Evolutionary conservation across 192 early-diverging fungal genomes (phyloP), one percentile per base, ranked within the genome.

Genomic region (Coemansia sp.): DNA sequence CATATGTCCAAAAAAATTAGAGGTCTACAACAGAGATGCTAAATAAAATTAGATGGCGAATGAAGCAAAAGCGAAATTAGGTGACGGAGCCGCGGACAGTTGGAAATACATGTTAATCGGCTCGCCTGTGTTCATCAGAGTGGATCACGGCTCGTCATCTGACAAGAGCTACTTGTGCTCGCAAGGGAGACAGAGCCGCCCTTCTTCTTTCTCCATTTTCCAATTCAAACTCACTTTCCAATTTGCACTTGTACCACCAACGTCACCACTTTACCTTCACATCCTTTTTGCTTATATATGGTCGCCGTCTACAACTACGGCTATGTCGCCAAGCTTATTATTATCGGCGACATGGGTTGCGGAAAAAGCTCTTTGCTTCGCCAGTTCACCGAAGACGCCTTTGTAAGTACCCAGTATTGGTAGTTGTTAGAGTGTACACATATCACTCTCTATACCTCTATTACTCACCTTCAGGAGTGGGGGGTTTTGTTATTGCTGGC

Each of bases 281-380:
- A 44, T 30, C 29, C 43, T 62, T 40, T 55, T 39, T 11, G 41
- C 35, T 0, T 32, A 45, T 41, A 64, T 59, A 82, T 82, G 80
- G 74, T 82, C 8, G 80, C 80, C 55, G 66, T 81, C 11, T 85
- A 78, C 73, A 81, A 85, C 71, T 83, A 85, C 73, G 67, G 58
- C 67, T 85, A 82, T 70, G 74, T 83, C 18, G 81, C 80, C 66
- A 85, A 85, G 77, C 74, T 85, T 62, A 83, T 85, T 11, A 65
- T 85, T 27, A 80, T 85, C 43, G 84, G 84, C 66, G 84, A 85
- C 62, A 85, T 85, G 84, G 80, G 84, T 64, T 73, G 73, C 45
- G 84, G 84, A 69, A 85, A 85, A 55, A 85, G 80, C 75, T 79
- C 80, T 24, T 68, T 85, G 44, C 77, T 85, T 3, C 84, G 79